Evolutionary conservation across 177 flowering plant species (phyloP).

Genomic region (Vitis hybrid): DNA sequence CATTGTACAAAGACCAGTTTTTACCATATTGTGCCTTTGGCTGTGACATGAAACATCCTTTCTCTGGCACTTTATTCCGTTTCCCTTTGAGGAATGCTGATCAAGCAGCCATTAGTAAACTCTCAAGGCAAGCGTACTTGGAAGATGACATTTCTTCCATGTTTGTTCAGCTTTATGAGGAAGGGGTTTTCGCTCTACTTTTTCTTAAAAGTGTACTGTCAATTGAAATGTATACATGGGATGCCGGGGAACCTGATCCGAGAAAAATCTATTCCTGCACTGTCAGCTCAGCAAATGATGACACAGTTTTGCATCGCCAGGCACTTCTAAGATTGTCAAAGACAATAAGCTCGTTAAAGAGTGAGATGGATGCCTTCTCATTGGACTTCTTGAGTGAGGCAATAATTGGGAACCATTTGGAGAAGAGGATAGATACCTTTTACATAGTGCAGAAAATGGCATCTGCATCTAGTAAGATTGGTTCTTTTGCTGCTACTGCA

Average conservation of each 20-base stretch:
- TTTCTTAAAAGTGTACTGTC: slow-evolving; percentile 77
- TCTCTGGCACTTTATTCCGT: slow-evolving; percentile 88
- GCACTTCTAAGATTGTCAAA: slow-evolving; percentile 64
- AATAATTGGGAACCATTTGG: slow-evolving; percentile 28
- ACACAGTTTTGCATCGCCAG: slow-evolving; percentile 71
- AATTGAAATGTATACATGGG: slow-evolving; percentile 82
- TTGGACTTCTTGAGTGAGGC: slow-evolving; percentile 73
- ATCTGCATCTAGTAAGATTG: slow-evolving; percentile 72
- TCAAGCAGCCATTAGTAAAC: slow-evolving; percentile 80
- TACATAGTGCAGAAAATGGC: slow-evolving; percentile 87
- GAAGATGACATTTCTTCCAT: slow-evolving; percentile 74
- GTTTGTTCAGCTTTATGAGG: slow-evolving; percentile 83
- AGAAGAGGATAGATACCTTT: slow-evolving; percentile 52
- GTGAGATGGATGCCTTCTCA: slow-evolving; percentile 59
- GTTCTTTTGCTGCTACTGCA: slow-evolving; percentile 70
- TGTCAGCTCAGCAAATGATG: slow-evolving; percentile 47
- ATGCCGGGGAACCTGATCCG: slow-evolving; percentile 55
- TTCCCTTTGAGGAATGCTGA: slow-evolving; percentile 89
- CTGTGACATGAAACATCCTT: slow-evolving; percentile 79
- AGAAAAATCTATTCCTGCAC: slow-evolving; percentile 73
- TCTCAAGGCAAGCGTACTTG: slow-evolving; percentile 80
- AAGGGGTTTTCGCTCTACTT: slow-evolving; percentile 75
- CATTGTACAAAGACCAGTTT: slow-evolving; percentile 76
- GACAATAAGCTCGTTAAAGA: slow-evolving; percentile 22
- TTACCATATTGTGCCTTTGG: slow-evolving; percentile 88